Evolutionary conservation across 345 rosid species (phyloP).

Genomic region (Arabis hirsuta): DNA sequence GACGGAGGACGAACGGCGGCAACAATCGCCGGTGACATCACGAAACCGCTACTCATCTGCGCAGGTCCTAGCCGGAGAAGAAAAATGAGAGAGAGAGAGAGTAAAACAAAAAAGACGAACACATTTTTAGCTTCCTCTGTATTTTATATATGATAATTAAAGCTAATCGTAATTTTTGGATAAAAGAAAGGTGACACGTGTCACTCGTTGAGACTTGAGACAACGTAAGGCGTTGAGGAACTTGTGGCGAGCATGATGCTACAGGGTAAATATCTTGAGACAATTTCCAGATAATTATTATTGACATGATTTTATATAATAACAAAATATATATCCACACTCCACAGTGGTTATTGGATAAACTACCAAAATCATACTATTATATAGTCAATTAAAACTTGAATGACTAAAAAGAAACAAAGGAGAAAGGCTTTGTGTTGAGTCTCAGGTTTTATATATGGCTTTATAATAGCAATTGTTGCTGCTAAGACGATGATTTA

Average conservation of each 20-base stretch:
- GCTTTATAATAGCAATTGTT: neutral
- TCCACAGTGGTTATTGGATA: constrained; percentile 14
- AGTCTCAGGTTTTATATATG: constrained; percentile 3
- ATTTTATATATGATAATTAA: neutral
- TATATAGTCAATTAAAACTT: neutral
- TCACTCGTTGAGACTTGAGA: neutral
- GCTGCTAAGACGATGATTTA: constrained; percentile 10
- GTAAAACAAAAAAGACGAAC: neutral
- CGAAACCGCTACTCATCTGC: constrained; percentile 43
- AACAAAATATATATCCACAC: constrained; percentile 7
- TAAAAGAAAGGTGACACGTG: constrained; percentile 35
- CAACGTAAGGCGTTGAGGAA: constrained; percentile 27
- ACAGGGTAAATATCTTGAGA: constrained; percentile 21
- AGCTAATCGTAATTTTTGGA: neutral
- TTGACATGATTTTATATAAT: neutral
- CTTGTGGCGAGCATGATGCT: constrained; percentile 33
- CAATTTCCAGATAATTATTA: neutral
- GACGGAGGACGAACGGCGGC: constrained; percentile 39
- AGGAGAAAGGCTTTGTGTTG: constrained; percentile 8
- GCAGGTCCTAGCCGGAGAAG: constrained; percentile 21
- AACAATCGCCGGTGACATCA: constrained; percentile 39
- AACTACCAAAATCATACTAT: neutral
- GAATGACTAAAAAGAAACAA: neutral
- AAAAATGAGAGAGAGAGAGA: constrained; percentile 4
- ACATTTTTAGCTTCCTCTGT: neutral